Base-by-base conservation (phyloP, 345 rosid genomes). In the Physaria fendleri region DNA sequence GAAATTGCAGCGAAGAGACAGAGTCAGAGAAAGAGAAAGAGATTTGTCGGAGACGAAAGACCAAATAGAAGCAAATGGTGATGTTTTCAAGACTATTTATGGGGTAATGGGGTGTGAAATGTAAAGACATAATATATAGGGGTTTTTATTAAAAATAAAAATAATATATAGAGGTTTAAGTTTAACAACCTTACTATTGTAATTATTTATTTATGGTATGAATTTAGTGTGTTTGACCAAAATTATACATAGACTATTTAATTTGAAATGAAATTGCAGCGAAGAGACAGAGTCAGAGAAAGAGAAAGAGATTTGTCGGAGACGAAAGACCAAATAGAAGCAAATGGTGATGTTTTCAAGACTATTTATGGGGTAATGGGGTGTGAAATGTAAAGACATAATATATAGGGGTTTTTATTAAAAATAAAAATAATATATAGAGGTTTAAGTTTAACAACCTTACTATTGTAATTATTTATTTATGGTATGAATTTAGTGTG, bases 31-130 rank as follows among this genome's bases (percentile, higher is more conserved):
- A 51, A 14, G n/a, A 33, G 3, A 14, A 29, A 45, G 38, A 67
- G 60, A 76, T 24, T 1, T 24, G 20, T 24, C 3, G 56, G 62
- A 64, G 71, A 53, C 44, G 60, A 17, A 51, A 71, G 40, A 29
- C 2, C 35, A 27, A 33, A 32, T 27, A 50, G 45, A 67, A 45
- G 66, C 17, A 13, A 69, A 47, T 45, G 65, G 33, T n/a, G 35
- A 68, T 76, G 51, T 8, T 67, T 59, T 8, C 35, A 39, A 55
- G 74, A 65, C 76, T 71, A 76, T 76, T 65, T 82, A 74, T 73
- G 60, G 71, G 69, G 38, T 49, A 29, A n/a, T 48, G 44, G 57
- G 59, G 28, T 28, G 2, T 48, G 47, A 66, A 67, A 32, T 67
- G 59, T 16, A 5, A 56, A 39, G 15, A 66, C 0, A 47, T 6